A percentile compares a stretch with the other conserved stretches of the same genome.
Conservation (phyloP, 2,329 filamentous ascomycete genomes). For the Alternaria ventricosa region DNA sequence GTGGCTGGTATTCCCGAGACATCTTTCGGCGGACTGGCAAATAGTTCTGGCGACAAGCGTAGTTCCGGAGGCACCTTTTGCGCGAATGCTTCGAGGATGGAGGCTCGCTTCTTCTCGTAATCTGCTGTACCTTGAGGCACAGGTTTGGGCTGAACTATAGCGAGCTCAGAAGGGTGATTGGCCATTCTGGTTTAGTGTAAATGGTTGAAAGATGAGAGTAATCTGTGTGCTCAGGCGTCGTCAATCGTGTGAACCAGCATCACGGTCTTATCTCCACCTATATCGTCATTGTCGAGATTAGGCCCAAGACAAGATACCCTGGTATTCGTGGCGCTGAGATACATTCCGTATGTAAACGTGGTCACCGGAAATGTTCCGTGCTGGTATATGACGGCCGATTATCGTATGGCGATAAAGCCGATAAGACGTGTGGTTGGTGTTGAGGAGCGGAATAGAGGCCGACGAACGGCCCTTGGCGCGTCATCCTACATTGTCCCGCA, state of each 20-base stretch:
- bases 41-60: slow-evolving; percentile 10
- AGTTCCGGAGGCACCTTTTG: slow-evolving; percentile 19
- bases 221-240: neutral
- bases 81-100: slow-evolving; percentile 21
- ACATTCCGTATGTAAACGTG: neutral
- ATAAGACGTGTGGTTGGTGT: slow-evolving; percentile 3
- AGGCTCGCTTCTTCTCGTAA: slow-evolving; percentile 23
- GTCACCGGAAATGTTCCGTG: neutral
- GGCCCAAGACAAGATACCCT: neutral
- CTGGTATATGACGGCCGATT: neutral
- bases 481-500: slow-evolving; percentile 1
- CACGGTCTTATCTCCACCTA: neutral
- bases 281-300: neutral
- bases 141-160: slow-evolving; percentile 16
- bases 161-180: neutral
- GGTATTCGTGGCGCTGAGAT: neutral
- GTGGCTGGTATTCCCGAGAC: slow-evolving; percentile 23
- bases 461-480: neutral
- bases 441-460: slow-evolving; percentile 10
- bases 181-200: slow-evolving; percentile 1
- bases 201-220: neutral
- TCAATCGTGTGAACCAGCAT: neutral
- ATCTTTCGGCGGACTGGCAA: slow-evolving; percentile 23
- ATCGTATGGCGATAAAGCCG: neutral
- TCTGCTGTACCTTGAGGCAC: slow-evolving; percentile 25